These are phyloP conservation scores for Yamadazyma laniorum DNA, from an alignment of 805 yeast genomes.

Conservation along the genomic window DNA sequence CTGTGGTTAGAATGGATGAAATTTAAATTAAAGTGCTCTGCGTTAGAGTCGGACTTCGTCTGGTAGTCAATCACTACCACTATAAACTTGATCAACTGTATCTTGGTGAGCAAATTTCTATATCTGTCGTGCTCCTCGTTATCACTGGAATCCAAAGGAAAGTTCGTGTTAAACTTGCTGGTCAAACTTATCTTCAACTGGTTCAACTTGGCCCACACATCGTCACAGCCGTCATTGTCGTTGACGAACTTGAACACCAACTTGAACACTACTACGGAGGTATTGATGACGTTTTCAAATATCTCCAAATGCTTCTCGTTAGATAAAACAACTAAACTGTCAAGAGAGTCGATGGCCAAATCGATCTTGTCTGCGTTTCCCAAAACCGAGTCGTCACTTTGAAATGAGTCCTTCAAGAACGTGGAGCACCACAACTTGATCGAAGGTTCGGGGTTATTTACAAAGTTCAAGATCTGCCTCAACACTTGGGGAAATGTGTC, in stretches of 20 bases:
- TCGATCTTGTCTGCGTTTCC: slow-evolving; percentile 31
- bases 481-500: slow-evolving; percentile 41
- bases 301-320: slow-evolving; percentile 29
- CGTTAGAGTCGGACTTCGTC: slow-evolving; percentile 38
- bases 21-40: slow-evolving; percentile 46
- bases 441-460: slow-evolving; percentile 29
- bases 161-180: slow-evolving; percentile 56
- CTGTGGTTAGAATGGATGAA: slow-evolving; percentile 60
- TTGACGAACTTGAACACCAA: slow-evolving; percentile 46
- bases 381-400: slow-evolving; percentile 23
- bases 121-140: slow-evolving; percentile 48
- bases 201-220: slow-evolving; percentile 55
- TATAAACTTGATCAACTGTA: slow-evolving; percentile 73
- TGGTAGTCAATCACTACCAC: slow-evolving; percentile 46
- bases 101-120: slow-evolving; percentile 55
- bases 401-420: slow-evolving; percentile 39
- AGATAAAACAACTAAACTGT: slow-evolving; percentile 27
- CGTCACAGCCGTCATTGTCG: slow-evolving; percentile 43
- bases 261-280: slow-evolving; percentile 41
- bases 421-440: slow-evolving; percentile 42
- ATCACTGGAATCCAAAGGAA: slow-evolving; percentile 50
- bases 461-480: slow-evolving; percentile 41
- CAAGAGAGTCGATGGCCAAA: slow-evolving; percentile 41
- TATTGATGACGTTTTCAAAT: slow-evolving; percentile 31
- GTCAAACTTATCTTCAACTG: slow-evolving; percentile 59